Evolutionary conservation across 2,329 filamentous ascomycete genomes (phyloP), one percentile per base, ranked within the genome.

Genomic region (Blastomyces silverae): DNA sequence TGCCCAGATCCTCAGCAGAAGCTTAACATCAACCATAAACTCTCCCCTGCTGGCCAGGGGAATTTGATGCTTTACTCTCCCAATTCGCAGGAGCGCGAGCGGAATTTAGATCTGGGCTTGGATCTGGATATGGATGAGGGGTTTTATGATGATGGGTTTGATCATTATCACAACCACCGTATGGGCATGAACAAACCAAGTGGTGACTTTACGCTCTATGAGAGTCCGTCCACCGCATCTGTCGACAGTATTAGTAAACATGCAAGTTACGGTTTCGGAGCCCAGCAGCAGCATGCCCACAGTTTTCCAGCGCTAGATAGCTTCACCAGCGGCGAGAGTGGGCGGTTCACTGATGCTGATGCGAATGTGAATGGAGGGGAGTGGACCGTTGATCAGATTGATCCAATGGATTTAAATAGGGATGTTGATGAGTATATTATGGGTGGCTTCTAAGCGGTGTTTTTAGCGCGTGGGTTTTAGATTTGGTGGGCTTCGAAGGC

Each of bases 21-120:
- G 15, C 1, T 17, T 25, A 53, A 53, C 25, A 31, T 53, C 25
- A 53, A 20, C 6, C 28, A 25, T 28, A 70, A 68, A 44, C 66
- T 74, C 13, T 72, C 73, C 4, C 70, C 72, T 5, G 66, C 66
- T 11, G 72, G 69, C 0, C 72, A 73, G 64, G 71, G 69, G 10
- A 71, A 72, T 39, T 46, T 71, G 11, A 73, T 73, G 71, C 67
- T 75, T 15, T 75, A 71, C 61, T 72, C 73, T 1, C 72, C 73
- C 2, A 64, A 68, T 25, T 70, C 69, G 1, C 68, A 65, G 46
- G 15, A 57, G 31, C 50, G 13, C 22, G 50, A 53, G 25, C 25
- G 50, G 5, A 31, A 53, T 53, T 53, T 53, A 25, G 50, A 53
- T 31, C 7, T 53, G 11, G 50, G 31, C 17, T 31, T 53, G 50